A percentile compares a stretch with the other conserved stretches of the same genome.
Evolutionary conservation across 345 rosid species (phyloP).

Genomic region (Arabidopsis thaliana): TAIR10.1 NC_003074.8:18452001-18452500

Average conservation of each 20-base stretch:
- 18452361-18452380: conserved; percentile 7
- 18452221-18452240: conserved; percentile 1
- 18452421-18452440: not conserved
- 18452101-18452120: not conserved
- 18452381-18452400: not conserved
- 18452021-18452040: conserved; percentile 3
- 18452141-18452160: not conserved
- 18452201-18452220: not conserved
- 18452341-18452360: too few species aligned
- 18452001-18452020: not conserved
- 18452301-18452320: not conserved
- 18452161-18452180: not conserved
- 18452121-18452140: too few species aligned
- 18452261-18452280: not conserved
- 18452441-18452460: conserved; percentile 7
- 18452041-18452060: not conserved
- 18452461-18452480: conserved; percentile 2
- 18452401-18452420: not conserved
- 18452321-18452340: not conserved
- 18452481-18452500: conserved; percentile 10
- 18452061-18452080: conserved; percentile 8
- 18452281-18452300: not conserved
- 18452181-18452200: not conserved
- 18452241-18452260: not conserved
- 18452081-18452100: conserved; percentile 27